A percentile compares a stretch with the other conserved stretches of the same genome.
phyloP scores from a whole-genome alignment of 768 basidiomycete genomes.

The Royoungia palumana region DNA sequence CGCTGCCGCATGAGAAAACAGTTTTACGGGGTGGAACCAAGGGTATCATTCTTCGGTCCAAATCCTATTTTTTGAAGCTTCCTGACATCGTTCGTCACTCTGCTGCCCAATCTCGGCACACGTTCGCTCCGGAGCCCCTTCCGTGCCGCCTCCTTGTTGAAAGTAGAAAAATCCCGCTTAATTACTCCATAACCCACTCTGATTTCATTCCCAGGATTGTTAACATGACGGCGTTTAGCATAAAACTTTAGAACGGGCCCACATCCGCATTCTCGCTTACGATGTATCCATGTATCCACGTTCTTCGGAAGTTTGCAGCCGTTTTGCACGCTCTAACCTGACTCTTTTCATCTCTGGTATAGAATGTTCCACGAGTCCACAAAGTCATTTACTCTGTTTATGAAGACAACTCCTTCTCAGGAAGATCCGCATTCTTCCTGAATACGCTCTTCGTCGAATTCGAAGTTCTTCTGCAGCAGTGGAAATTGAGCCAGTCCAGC shows the following conservation, averaged over 20 bases:
- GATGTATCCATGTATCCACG: slow-evolving; percentile 1
- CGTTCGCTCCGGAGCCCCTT: slow-evolving; percentile 1
- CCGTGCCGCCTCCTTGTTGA: slow-evolving; percentile 2
- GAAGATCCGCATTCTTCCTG: slow-evolving; percentile 17
- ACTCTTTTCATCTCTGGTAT: slow-evolving; percentile 16
- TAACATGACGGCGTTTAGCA: slow-evolving; percentile 19
- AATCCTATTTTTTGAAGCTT: not conserved
- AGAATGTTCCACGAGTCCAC: slow-evolving; percentile 6
- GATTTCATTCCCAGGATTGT: not conserved
- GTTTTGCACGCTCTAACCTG: slow-evolving; percentile 15
- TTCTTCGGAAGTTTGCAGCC: slow-evolving; percentile 10
- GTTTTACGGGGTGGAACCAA: not conserved
- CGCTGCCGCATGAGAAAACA: slow-evolving; percentile 18
- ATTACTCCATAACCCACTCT: slow-evolving; percentile 7
- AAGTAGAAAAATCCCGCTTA: slow-evolving; percentile 7
- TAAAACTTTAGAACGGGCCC: not conserved
- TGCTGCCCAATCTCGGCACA: not conserved
- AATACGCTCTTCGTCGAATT: slow-evolving; percentile 5
- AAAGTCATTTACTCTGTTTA: slow-evolving; percentile 2
- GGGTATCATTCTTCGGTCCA: not conserved
- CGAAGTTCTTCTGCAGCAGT: slow-evolving; percentile 3
- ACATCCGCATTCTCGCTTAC: slow-evolving; percentile 8
- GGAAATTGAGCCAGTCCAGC: slow-evolving; percentile 7
- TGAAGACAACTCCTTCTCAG: slow-evolving; percentile 17
- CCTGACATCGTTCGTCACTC: not conserved